Evolutionary conservation across 2,329 filamentous ascomycete genomes (phyloP).

Genomic region (Dothidotthia symphoricarpi): DNA sequence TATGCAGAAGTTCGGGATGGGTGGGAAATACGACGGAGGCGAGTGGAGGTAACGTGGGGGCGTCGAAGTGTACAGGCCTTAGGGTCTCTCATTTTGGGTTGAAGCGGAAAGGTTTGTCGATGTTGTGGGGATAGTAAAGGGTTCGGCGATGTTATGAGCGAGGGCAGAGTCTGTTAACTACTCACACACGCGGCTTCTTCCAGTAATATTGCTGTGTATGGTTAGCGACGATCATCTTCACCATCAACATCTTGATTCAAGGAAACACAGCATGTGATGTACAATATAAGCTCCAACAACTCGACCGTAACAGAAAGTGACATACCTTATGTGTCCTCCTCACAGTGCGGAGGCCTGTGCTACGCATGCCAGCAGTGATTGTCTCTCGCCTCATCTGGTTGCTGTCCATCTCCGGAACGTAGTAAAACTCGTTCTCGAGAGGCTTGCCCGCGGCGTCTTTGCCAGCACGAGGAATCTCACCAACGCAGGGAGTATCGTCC

Average conservation of each 20-base stretch:
- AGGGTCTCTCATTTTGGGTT: conserved; percentile 2
- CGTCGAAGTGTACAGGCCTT: too few species aligned
- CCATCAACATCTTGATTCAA: not conserved
- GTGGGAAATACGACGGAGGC: not conserved
- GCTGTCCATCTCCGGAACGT: conserved; percentile 80
- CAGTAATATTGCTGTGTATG: conserved; percentile 65
- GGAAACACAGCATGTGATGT: not conserved
- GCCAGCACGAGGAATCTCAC: conserved; percentile 83
- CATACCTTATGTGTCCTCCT: conserved; percentile 96
- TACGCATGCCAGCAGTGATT: conserved; percentile 80
- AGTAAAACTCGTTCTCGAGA: conserved; percentile 96
- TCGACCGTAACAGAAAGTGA: too few species aligned
- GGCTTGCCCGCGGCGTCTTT: conserved; percentile 94
- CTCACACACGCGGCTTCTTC: conserved; percentile 56
- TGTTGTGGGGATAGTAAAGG: not conserved
- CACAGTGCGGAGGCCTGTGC: conserved; percentile 84
- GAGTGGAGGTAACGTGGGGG: not conserved
- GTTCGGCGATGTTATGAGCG: not conserved
- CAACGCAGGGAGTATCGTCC: conserved; percentile 73
- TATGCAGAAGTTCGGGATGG: conserved; percentile 15
- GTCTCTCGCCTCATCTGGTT: conserved; percentile 76
- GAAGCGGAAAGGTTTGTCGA: not conserved
- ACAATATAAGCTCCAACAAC: not conserved
- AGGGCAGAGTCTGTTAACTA: not conserved
- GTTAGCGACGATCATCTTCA: conserved; percentile 8